Evolutionary conservation across 2,329 filamentous ascomycete species (phyloP).

Genomic region (Dichotomopilus funicola): DNA sequence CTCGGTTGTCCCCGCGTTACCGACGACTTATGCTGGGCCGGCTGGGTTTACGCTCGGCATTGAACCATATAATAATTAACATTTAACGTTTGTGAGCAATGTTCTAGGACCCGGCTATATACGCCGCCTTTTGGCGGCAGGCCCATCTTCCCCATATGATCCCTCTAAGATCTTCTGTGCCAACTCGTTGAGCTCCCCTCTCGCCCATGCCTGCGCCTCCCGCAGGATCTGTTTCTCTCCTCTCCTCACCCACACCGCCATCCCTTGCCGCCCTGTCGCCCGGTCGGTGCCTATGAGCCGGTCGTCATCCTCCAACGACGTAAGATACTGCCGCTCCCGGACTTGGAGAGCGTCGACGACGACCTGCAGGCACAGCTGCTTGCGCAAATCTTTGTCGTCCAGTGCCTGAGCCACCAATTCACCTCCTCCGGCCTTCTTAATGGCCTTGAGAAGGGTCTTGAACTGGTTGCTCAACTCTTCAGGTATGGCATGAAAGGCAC

Average conservation of each 20-base stretch:
- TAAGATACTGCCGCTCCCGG: slow-evolving; percentile 26
- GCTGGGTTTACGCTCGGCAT: too few relatives aligned
- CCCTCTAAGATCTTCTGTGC: slow-evolving; percentile 2
- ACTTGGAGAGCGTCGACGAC: slow-evolving; percentile 29
- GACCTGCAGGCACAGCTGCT: slow-evolving; percentile 38
- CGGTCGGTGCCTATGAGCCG: slow-evolving; percentile 4
- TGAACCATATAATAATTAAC: too few relatives aligned
- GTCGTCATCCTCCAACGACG: slow-evolving; percentile 28
- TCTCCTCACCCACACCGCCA: slow-evolving; percentile 31
- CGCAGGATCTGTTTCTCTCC: slow-evolving; percentile 31
- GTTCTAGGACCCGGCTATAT: background rate
- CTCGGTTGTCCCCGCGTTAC: too few relatives aligned
- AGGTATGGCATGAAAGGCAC: slow-evolving; percentile 38
- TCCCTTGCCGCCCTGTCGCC: slow-evolving; percentile 14
- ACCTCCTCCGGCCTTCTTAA: slow-evolving; percentile 38
- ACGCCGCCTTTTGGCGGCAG: slow-evolving; percentile 25
- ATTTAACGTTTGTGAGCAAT: too few relatives aligned
- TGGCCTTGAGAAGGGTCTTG: slow-evolving; percentile 42
- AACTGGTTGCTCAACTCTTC: slow-evolving; percentile 48
- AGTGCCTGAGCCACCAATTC: slow-evolving; percentile 29
- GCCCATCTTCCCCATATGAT: slow-evolving; percentile 17
- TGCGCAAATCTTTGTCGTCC: slow-evolving; percentile 44
- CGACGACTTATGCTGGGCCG: too few relatives aligned
- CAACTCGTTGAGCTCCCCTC: slow-evolving; percentile 15
- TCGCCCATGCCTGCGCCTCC: slow-evolving; percentile 25